Percentiles rank a stretch among this genome's conserved stretches.
phyloP scores from a whole-genome alignment of 2,329 filamentous ascomycete genomes.

The Drechmeria coniospora region DNA sequence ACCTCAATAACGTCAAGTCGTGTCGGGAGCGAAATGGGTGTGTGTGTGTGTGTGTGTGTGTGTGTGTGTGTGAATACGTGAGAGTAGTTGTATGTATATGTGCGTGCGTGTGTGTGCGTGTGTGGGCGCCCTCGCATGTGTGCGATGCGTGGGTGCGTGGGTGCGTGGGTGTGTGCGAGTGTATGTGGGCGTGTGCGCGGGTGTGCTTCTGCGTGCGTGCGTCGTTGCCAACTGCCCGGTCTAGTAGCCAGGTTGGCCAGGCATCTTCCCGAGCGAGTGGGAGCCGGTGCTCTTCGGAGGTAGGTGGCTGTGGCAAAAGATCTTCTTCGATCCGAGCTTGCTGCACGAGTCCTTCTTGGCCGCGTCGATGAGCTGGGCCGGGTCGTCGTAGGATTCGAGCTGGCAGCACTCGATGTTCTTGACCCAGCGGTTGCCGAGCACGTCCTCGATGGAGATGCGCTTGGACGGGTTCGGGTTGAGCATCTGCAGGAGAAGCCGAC shows the following conservation, averaged over 20 bases:
- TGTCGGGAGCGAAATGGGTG: too few species aligned
- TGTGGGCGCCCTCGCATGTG: too few species aligned
- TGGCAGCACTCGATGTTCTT: constrained; percentile 68
- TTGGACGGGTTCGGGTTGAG: constrained; percentile 61
- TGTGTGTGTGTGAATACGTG: not conserved
- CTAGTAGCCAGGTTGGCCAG: constrained; percentile 38
- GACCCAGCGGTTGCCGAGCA: constrained; percentile 57
- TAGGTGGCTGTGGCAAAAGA: constrained; percentile 44
- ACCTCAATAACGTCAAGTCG: too few species aligned
- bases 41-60: not conserved
- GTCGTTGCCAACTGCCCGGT: not conserved
- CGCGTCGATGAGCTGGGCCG: constrained; percentile 43
- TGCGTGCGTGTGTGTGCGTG: not conserved
- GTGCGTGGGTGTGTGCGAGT: not conserved
- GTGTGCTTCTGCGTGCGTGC: not conserved
- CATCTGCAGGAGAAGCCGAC: constrained; percentile 64
- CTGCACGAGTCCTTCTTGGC: constrained; percentile 35
- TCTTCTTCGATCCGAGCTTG: constrained; percentile 29
- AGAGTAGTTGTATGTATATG: not conserved
- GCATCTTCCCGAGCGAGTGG: constrained; percentile 39
- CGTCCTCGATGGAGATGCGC: constrained; percentile 53
- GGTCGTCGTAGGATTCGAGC: constrained; percentile 52
- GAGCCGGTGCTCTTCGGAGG: constrained; percentile 29
- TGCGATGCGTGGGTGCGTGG: not conserved
- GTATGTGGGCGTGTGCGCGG: not conserved